These are phyloP conservation scores for Mucor velutinosus DNA, from an alignment of 371 early-diverging fungal genomes.

Conservation along the genomic window DNA sequence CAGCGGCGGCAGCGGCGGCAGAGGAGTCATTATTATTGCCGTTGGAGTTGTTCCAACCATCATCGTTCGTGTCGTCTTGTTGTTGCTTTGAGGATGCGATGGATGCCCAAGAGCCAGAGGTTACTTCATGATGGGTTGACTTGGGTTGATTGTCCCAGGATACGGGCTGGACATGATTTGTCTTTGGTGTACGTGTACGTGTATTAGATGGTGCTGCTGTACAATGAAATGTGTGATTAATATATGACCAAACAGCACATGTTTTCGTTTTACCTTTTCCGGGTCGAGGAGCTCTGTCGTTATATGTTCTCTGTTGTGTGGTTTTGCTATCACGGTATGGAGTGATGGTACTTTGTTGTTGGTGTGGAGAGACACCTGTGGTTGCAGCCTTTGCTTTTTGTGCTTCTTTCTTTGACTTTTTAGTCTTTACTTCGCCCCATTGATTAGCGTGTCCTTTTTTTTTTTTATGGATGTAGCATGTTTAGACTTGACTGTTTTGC, in stretches of 20 bases:
- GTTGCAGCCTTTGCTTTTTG: conserved; percentile 46
- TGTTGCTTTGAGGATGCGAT: conserved; percentile 41
- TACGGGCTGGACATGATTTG: conserved; percentile 11
- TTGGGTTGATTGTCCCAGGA: conserved; percentile 29
- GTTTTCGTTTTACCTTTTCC: conserved; percentile 25
- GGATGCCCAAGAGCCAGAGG: conserved; percentile 45
- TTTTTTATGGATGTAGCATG: no score
- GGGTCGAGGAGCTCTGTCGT: conserved; percentile 29
- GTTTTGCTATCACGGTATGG: conserved; percentile 24
- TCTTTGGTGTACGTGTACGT: conserved; percentile 27
- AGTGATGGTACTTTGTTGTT: conserved; percentile 24
- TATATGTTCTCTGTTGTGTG: conserved; percentile 27
- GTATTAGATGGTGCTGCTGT: conserved; percentile 7
- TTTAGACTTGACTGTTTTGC: not conserved
- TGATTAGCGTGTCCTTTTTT: conserved; percentile 74
- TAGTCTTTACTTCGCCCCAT: conserved; percentile 92
- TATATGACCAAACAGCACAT: not conserved
- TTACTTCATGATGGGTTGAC: conserved; percentile 11
- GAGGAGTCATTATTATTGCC: conserved; percentile 6
- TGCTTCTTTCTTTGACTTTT: conserved; percentile 63
- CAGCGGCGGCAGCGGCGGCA: not conserved
- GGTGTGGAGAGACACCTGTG: conserved; percentile 25
- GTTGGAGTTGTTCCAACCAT: conserved; percentile 20
- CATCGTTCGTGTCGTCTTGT: conserved; percentile 12
- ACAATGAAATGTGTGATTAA: not conserved